Base-by-base conservation (phyloP, 345 rosid genomes). In the Corymbia maculata region DNA sequence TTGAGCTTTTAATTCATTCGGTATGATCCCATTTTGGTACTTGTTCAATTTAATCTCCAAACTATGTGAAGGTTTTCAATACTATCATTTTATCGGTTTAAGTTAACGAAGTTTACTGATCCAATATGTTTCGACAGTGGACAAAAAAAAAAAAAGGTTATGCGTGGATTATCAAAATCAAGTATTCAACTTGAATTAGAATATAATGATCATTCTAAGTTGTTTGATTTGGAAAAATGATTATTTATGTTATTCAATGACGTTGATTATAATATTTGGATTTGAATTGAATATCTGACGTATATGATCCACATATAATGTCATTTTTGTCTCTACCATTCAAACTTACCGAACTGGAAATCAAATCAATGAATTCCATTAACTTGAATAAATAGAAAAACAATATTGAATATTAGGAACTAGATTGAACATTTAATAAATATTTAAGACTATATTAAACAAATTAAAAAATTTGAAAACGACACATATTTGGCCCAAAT, bases 91-190 rank as follows among this genome's bases (percentile, higher is more conserved):
- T 5, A 0, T 32, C 21, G 16, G 32, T 70, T 32, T 45, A 15
- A 30, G 79, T 30, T 66, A 30, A 66, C 0, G 1, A 2, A 66
- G 30, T 30, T 30, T 15, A 9, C 21, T 11, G 8, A 30, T 30
- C 6, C 0, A 2, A 0, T 66, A 30, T 0, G 6, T 30, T 66
- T 30, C 19, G 30, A 30, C 0, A 1, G 6, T 14, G 12, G 79
- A 15, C 22, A 4, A 4, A 66, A 28, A 64, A 17, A 50, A n/a
- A 26, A 28, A 53, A 53, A 53, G 0, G 9, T 30, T 66, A n/a
- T 5, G 17, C 44, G 17, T 66, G 10, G 44, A 30, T 30, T 0
- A 8, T 66, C 11, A 9, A 30, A 9, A 6, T 4, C 0, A 4
- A 0, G 7, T 15, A 30, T 13, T 66, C 10, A 30, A 66, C 42